These are phyloP conservation scores for Aureobasidium sp. DNA, from an alignment of 2,329 filamentous ascomycete genomes.

Conservation along the genomic window DNA sequence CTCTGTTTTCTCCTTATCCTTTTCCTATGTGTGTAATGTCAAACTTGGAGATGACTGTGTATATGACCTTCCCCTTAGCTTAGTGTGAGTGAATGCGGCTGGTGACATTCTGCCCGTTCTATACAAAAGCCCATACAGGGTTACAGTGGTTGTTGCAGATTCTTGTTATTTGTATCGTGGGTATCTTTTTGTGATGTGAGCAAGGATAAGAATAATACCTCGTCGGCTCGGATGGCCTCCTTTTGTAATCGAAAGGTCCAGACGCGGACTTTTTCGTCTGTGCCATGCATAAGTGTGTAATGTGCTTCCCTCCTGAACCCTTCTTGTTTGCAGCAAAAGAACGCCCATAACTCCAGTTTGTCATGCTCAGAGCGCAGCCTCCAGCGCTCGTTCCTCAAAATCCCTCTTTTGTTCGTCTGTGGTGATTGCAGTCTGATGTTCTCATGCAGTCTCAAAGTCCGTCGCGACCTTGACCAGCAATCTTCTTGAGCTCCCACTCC, in stretches of 20 bases:
- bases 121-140: neutral
- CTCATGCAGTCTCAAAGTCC: constrained; percentile 17
- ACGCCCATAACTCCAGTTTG: neutral
- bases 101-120: neutral
- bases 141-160: neutral
- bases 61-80: too few species aligned
- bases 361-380: neutral
- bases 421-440: neutral
- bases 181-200: neutral
- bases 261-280: neutral
- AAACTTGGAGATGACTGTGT: too few species aligned
- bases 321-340: neutral
- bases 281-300: neutral
- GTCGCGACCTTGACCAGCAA: constrained; percentile 43
- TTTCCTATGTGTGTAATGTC: too few species aligned
- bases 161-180: neutral
- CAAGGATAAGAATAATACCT: neutral
- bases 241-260: neutral
- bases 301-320: neutral
- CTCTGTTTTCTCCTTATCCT: neutral
- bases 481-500: constrained; percentile 83
- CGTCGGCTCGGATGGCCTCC: neutral
- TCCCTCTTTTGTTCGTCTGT: neutral
- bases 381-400: neutral
- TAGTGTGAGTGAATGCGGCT: too few species aligned